These are phyloP conservation scores for Tulasnella sp. DNA, from an alignment of 768 basidiomycete species.

Conservation along the genomic window DNA sequence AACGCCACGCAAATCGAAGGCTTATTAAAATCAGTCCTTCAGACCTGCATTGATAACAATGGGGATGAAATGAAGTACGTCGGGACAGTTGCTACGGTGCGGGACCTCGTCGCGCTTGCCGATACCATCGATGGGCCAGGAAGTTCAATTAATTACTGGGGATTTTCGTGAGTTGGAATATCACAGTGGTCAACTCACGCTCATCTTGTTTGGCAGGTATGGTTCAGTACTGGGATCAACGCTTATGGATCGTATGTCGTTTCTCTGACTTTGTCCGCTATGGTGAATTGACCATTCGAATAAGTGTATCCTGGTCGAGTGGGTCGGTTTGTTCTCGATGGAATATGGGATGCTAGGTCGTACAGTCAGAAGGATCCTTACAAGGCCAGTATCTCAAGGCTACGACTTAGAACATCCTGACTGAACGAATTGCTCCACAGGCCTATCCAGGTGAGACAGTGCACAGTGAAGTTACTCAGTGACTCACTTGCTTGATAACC, in stretches of 20 bases:
- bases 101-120: not conserved
- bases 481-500: too few relatives aligned
- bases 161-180: not conserved
- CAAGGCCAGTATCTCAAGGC: too few relatives aligned
- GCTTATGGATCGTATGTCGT: slow-evolving; percentile 6
- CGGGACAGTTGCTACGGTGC: not conserved
- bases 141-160: not conserved
- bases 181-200: not conserved
- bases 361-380: too few relatives aligned
- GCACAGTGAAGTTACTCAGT: too few relatives aligned
- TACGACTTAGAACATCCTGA: too few relatives aligned
- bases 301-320: slow-evolving; percentile 10
- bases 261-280: not conserved
- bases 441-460: too few relatives aligned
- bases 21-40: not conserved
- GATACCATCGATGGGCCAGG: not conserved
- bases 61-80: not conserved
- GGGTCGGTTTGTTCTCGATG: slow-evolving; percentile 10
- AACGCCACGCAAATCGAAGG: not conserved
- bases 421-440: too few relatives aligned
- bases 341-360: not conserved
- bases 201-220: slow-evolving; percentile 3
- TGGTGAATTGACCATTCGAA: not conserved
- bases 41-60: not conserved
- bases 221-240: slow-evolving; percentile 4